Base-by-base conservation (phyloP, 2,329 filamentous ascomycete species). In the Fusarium siculi region DNA sequence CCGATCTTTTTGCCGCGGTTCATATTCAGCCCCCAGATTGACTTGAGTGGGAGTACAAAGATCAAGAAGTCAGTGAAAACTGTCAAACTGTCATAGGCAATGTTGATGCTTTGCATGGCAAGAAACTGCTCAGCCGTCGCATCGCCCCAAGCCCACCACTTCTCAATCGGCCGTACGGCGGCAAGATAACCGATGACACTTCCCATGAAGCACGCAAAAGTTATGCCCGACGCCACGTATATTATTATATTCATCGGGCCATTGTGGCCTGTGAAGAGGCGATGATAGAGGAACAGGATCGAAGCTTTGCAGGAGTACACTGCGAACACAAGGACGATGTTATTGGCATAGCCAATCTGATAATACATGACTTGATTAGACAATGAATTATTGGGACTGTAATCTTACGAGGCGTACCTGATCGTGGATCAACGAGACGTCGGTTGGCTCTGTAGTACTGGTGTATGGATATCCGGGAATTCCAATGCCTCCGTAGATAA, bases 91-190 rank as follows among this genome's bases (percentile, higher is more conserved):
- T 65, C 63, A 9, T 65, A 65, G 12, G 63, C 63, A 16, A 65
- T 65, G 14, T 65, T 65, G 28, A 40, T 32, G 2, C 64, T 65
- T 2, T 39, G 34, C 59, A 65, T 64, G 23, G 63, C 63, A 7
- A 64, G 40, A 34, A 65, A 65, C 34, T 65, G 63, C 21, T 64
- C 63, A 0, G 59, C 40, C 5, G 63, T 65, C 0, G 63, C 63
- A 64, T 65, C 59, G 10, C 63, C 63, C 63, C 63, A 65, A 5
- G 59, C 59, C 63, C 63, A 65, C 63, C 63, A 65, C n/a, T 64
- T 65, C 19, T 47, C 34, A 12, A 65, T 64, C 2, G 63, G 63
- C 2, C 9, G 63, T 7, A 65, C 63, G 2, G 47, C 63, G 6
- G 46, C 63, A 1, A 65, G 47, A 12, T 65, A 65, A 6, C 59